Percentiles rank a stretch among this genome's conserved stretches.
Conservation (phyloP, 2,329 filamentous ascomycete genomes). For the Diaporthe longicolla region DNA sequence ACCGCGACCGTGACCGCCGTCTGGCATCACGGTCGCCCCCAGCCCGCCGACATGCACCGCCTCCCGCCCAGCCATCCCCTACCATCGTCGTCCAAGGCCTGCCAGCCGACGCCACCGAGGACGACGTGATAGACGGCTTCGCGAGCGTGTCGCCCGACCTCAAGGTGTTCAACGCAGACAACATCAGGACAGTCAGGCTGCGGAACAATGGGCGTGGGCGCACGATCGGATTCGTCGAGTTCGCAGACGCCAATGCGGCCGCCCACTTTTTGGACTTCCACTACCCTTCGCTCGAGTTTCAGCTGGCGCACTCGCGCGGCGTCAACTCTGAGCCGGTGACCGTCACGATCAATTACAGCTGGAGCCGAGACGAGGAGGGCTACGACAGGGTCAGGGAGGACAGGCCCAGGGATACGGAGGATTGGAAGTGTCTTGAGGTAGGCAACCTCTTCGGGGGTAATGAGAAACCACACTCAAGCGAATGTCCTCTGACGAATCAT, state of each 20-base stretch:
- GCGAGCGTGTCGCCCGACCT: slow-evolving; percentile 41
- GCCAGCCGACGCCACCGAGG: slow-evolving; percentile 62
- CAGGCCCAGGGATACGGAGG: slow-evolving; percentile 49
- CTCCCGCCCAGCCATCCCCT: slow-evolving; percentile 46
- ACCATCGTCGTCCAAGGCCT: slow-evolving; percentile 68
- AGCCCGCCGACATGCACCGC: slow-evolving; percentile 27
- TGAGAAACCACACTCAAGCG: neutral
- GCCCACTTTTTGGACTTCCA: slow-evolving; percentile 55
- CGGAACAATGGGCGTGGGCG: slow-evolving; percentile 47
- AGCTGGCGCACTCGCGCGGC: slow-evolving; percentile 49
- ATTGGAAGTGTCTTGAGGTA: slow-evolving; percentile 58
- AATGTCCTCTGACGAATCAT: slow-evolving; percentile 4
- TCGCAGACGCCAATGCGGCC: slow-evolving; percentile 56
- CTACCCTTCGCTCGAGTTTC: slow-evolving; percentile 54
- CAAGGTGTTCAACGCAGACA: slow-evolving; percentile 42
- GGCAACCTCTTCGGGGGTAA: neutral
- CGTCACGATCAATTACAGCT: slow-evolving; percentile 55
- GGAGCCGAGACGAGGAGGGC: slow-evolving; percentile 50
- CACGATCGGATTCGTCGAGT: slow-evolving; percentile 58
- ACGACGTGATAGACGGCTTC: slow-evolving; percentile 53
- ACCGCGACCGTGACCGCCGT: slow-evolving; percentile 16
- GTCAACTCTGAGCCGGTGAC: slow-evolving; percentile 48
- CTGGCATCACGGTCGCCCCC: slow-evolving; percentile 39
- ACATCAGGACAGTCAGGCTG: slow-evolving; percentile 42
- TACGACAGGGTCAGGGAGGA: slow-evolving; percentile 38